Conservation (phyloP, 305 asterid species). For the Fraxinus sp. region DNA sequence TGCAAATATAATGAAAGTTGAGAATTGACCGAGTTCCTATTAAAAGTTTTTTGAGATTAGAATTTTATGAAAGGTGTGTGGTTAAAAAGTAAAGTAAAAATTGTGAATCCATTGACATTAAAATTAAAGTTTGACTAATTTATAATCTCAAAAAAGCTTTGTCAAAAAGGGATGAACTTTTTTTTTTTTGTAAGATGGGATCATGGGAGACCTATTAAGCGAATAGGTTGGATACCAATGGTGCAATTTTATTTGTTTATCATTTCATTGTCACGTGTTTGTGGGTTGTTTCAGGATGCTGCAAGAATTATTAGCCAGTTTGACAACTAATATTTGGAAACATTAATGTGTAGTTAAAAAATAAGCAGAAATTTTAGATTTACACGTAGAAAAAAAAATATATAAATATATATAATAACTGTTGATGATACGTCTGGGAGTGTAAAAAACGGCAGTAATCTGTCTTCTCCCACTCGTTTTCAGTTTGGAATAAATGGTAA, state of each 20-base stretch:
- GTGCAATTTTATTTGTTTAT: background rate
- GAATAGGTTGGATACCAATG: background rate
- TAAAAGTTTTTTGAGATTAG: background rate
- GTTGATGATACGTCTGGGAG: constrained; percentile 10
- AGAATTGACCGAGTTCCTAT: background rate
- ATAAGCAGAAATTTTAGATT: too few relatives aligned
- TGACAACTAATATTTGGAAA: background rate
- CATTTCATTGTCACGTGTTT: background rate
- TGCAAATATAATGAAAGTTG: background rate
- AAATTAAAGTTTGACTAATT: background rate
- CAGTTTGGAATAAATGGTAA: background rate
- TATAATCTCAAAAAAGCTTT: background rate
- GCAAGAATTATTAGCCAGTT: background rate
- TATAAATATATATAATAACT: background rate
- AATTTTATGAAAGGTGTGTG: background rate
- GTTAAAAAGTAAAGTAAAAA: background rate
- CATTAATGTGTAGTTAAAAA: too few relatives aligned
- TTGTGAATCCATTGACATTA: background rate
- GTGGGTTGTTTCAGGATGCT: background rate
- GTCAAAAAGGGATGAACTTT: background rate
- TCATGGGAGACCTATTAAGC: background rate
- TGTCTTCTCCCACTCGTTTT: background rate
- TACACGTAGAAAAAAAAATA: too few relatives aligned
- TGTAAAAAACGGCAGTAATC: constrained; percentile 7
- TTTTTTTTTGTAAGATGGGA: background rate